Percentiles rank a stretch among this genome's conserved stretches.
Evolutionary conservation across 2,329 filamentous ascomycete genomes (phyloP).

Genomic region (Cladosporium halotolerans): DNA sequence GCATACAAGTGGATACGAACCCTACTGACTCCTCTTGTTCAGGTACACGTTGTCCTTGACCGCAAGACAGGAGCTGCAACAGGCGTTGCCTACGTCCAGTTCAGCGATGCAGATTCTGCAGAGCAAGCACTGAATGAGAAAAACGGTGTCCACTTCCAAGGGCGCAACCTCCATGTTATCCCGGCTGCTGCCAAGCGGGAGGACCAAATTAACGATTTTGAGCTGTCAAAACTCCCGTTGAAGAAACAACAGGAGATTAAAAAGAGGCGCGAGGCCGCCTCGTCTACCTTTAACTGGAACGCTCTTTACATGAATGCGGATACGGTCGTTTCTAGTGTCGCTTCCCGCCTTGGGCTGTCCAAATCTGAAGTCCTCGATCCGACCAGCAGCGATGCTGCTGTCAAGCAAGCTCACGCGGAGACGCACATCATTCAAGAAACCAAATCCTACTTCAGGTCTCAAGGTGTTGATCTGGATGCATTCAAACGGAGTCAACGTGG

Average conservation of each 20-base stretch:
- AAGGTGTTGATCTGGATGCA: constrained; percentile 85
- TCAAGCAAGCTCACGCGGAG: constrained; percentile 95
- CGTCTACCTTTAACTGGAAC: constrained; percentile 90
- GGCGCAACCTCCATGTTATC: constrained; percentile 83
- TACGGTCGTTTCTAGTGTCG: constrained; percentile 84
- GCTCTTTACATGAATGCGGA: constrained; percentile 97
- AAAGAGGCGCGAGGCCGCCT: constrained; percentile 72
- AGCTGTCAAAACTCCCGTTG: constrained; percentile 81
- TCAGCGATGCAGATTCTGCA: constrained; percentile 63
- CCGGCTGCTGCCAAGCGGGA: constrained; percentile 78
- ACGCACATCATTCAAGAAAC: constrained; percentile 95
- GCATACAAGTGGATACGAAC: too few species aligned
- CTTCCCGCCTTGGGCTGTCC: constrained; percentile 76
- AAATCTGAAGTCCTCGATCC: constrained; percentile 92
- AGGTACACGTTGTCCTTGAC: constrained; percentile 84
- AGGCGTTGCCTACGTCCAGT: constrained; percentile 86
- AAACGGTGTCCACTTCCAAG: constrained; percentile 85
- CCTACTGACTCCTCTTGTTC: constrained; percentile 16
- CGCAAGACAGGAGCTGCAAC: constrained; percentile 66
- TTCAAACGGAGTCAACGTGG: constrained; percentile 82
- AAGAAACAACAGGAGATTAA: constrained; percentile 92
- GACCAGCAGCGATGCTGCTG: constrained; percentile 87
- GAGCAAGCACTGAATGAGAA: constrained; percentile 70
- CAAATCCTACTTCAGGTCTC: constrained; percentile 79
- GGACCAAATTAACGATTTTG: constrained; percentile 76